phyloP scores from a whole-genome alignment of 768 basidiomycete species.

The Daedaleopsis sinensis region DNA sequence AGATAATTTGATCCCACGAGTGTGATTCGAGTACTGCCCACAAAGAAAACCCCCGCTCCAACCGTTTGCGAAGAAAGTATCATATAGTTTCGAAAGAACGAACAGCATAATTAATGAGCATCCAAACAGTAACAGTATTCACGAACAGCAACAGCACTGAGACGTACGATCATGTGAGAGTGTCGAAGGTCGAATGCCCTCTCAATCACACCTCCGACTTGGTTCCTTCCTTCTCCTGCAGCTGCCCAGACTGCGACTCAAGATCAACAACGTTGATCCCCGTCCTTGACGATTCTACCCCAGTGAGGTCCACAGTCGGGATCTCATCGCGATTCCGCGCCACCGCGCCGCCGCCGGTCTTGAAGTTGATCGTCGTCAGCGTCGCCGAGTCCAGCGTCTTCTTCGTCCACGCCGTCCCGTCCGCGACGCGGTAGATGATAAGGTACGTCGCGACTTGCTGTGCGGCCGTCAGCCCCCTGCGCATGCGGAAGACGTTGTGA shows the following conservation, averaged over 20 bases:
- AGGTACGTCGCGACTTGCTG: constrained; percentile 25
- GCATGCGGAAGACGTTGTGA: neutral
- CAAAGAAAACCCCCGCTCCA: no score
- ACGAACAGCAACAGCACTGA: no score
- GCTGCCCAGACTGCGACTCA: neutral
- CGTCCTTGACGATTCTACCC: neutral
- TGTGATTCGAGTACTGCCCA: no score
- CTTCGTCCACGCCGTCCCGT: constrained; percentile 24
- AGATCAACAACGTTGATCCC: neutral
- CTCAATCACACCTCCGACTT: neutral
- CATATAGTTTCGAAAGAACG: no score
- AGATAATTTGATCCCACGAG: no score
- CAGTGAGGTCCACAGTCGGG: neutral
- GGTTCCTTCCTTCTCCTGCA: neutral
- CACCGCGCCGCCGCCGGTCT: neutral
- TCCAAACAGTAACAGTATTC: no score
- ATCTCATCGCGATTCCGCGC: neutral
- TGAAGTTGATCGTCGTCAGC: constrained; percentile 8
- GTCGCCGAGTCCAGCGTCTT: constrained; percentile 12
- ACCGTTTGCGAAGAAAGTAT: no score
- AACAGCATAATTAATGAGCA: no score
- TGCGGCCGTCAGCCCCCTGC: neutral
- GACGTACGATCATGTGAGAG: no score
- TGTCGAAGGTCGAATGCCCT: no score
- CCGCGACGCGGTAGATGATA: constrained; percentile 30